Evolutionary conservation across 169 alveolate genomes (phyloP), one percentile per base, ranked within the genome.

Genomic region (Cryptosporidium xiaoi): DNA sequence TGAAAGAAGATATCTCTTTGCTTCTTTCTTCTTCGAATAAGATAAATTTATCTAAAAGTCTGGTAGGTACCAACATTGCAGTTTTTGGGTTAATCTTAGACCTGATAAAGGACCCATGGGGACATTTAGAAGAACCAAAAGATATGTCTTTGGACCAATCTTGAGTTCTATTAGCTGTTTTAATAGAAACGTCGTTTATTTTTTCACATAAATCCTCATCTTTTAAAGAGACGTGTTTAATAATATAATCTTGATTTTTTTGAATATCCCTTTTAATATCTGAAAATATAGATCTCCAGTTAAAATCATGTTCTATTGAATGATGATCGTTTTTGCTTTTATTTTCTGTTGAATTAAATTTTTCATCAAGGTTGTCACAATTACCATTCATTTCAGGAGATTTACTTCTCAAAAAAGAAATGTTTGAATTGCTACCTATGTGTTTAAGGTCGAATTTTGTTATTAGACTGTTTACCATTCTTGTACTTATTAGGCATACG

Each of bases 141-240:
- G 77, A 56, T 27, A 77, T 77, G 27, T 77, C 87, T 24, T 77
- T 77, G 53, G 77, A 60, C 87, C 69, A 77, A 36, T 77, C 87
- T 66, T 60, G 71, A 4, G 64, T 62, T 60, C 71, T 56, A 18
- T 60, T 62, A 6, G 64, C 15, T 7, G 62, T 34, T 29, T 29
- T 77, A 15, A 15, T 56, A 29, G 13, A 20, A 13, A 33, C 71
- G 12, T n/a, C 48, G n/a, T 48, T 46, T 24, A 69, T 27, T 2
- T 29, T 64, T 33, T 10, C 31, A 29, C 46, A 48, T 6, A 69
- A 31, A n/a, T 69, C 58, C 50, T 69, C 83, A 53, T 33, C 56
- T 34, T 10, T 10, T 1, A 40, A 40, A 40, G 48, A 40, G 10
- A 8, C 48, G 10, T 40, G 48, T 40, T 40, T 40, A 40, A 40